These are phyloP conservation scores for Cudoniella acicularis DNA, from an alignment of 495 filamentous ascomycete species.

Conservation along the genomic window DNA sequence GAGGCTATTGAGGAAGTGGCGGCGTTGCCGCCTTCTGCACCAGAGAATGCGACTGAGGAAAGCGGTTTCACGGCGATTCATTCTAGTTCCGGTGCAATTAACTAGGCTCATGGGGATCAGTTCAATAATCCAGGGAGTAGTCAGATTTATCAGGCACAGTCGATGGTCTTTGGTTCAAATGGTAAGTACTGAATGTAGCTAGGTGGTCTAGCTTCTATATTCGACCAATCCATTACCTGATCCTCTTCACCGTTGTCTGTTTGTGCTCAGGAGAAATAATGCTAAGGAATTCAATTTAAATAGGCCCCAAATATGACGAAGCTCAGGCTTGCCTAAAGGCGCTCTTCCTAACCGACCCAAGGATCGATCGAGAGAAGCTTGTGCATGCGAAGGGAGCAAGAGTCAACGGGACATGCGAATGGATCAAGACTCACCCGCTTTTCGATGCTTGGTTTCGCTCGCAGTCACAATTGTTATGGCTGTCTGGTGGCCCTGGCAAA, in stretches of 20 bases:
- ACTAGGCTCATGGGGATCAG: no score
- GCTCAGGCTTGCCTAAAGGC: background rate
- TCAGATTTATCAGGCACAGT: no score
- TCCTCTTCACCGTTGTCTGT: no score
- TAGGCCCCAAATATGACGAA: background rate
- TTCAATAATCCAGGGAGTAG: no score
- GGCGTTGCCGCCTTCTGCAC: conserved; percentile 13
- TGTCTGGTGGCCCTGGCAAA: conserved; percentile 45
- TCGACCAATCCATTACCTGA: no score
- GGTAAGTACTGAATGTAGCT: no score
- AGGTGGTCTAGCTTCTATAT: no score
- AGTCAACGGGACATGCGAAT: conserved; percentile 43
- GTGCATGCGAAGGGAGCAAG: conserved; percentile 29
- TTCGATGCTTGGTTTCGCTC: conserved; percentile 37
- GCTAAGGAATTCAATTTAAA: conserved; percentile 1
- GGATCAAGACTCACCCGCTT: conserved; percentile 33
- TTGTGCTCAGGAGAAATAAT: no score
- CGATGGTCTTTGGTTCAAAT: no score
- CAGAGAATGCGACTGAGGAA: background rate
- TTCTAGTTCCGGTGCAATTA: no score
- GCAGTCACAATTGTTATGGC: conserved; percentile 36
- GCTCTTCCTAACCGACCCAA: conserved; percentile 25
- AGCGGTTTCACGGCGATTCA: background rate
- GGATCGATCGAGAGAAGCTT: conserved; percentile 34
- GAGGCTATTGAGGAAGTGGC: conserved; percentile 21